Percentiles rank a stretch among this genome's conserved stretches.
Conservation (phyloP, 2,329 filamentous ascomycete genomes). For the Aureobasidium musti region DNA sequence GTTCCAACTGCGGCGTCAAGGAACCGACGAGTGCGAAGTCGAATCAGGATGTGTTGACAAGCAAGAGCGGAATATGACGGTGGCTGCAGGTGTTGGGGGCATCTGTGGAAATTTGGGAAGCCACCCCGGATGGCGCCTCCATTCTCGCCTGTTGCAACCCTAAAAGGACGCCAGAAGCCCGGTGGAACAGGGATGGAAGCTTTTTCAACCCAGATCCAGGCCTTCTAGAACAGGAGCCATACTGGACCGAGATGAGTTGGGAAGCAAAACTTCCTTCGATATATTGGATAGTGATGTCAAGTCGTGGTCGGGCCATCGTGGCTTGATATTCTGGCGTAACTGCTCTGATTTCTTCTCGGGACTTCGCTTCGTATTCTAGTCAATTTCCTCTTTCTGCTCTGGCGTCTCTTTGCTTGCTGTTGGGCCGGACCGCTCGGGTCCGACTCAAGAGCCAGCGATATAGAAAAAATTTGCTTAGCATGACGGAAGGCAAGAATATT, state of each 20-base stretch:
- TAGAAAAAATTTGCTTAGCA: background rate
- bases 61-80: background rate
- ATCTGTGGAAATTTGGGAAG: conserved; percentile 13
- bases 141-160: conserved; percentile 21
- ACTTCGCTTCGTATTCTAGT: conserved; percentile 19
- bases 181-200: conserved; percentile 22
- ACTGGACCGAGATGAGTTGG: conserved; percentile 14
- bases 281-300: conserved; percentile 26
- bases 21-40: background rate
- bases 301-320: conserved; percentile 2
- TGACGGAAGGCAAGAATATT: background rate
- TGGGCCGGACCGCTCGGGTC: background rate
- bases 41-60: background rate
- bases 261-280: conserved; percentile 20
- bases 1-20: background rate
- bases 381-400: conserved; percentile 19
- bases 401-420: background rate
- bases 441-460: background rate
- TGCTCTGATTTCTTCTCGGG: background rate
- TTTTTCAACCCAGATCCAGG: background rate
- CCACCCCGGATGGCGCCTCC: conserved; percentile 9
- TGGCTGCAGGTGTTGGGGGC: conserved; percentile 22
- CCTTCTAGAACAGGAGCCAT: conserved; percentile 7
- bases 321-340: background rate
- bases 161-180: conserved; percentile 17